Conservation (phyloP, 176 grass and related monocot species). For the Elaeis guineensis region DNA sequence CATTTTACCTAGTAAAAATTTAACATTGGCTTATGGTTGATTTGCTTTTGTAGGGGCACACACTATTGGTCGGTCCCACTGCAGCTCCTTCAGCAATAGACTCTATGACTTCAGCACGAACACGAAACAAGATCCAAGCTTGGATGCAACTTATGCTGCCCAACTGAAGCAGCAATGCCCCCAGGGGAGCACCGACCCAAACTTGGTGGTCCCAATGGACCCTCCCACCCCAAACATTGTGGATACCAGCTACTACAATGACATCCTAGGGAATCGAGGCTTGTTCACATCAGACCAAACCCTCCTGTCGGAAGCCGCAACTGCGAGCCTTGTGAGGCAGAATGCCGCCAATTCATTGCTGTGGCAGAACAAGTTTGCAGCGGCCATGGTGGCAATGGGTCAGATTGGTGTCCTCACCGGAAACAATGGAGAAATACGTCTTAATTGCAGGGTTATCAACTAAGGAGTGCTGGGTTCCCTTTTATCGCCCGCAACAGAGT, state of each 20-base stretch:
- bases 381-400: constrained; percentile 60
- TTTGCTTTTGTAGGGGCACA: constrained; percentile 33
- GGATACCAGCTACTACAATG: constrained; percentile 32
- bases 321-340: constrained; percentile 31
- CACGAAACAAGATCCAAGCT: constrained; percentile 39
- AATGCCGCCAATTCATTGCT: constrained; percentile 36
- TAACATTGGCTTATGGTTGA: too few species aligned
- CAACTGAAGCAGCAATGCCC: constrained; percentile 58
- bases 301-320: constrained; percentile 28
- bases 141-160: constrained; percentile 53
- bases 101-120: constrained; percentile 25
- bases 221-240: constrained; percentile 27
- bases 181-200: constrained; percentile 7
- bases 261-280: constrained; percentile 30
- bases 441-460: constrained; percentile 42
- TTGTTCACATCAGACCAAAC: constrained; percentile 56
- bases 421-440: constrained; percentile 38
- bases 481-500: too few species aligned
- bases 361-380: constrained; percentile 31
- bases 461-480: neutral
- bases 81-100: constrained; percentile 66
- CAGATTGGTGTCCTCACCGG: constrained; percentile 39
- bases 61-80: constrained; percentile 44
- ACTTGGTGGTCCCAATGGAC: constrained; percentile 34
- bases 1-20: too few species aligned